A percentile compares a stretch with the other conserved stretches of the same genome.
Conservation (phyloP, 305 asterid genomes). For the Fraxinus angustifolia region DNA sequence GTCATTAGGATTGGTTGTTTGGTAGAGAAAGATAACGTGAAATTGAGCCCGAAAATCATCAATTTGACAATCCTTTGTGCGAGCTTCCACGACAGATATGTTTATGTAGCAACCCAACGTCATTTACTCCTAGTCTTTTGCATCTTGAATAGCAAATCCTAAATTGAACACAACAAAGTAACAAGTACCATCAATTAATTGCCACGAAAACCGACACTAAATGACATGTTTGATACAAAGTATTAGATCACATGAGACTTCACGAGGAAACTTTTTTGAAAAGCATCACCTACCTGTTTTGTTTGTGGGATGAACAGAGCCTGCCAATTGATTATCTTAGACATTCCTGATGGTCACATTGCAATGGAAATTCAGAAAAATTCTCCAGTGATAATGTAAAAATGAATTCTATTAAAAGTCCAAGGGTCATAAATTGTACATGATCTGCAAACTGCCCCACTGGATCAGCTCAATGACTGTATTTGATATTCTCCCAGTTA, state of each 20-base stretch:
- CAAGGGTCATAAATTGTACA: conserved; percentile 21
- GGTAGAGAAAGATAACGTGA: no score
- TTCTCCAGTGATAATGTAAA: not conserved
- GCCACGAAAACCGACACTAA: not conserved
- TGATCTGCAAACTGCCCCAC: conserved; percentile 8
- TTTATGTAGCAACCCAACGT: not conserved
- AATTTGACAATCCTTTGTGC: no score
- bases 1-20: no score
- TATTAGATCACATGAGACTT: not conserved
- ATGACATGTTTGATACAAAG: not conserved
- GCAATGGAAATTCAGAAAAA: not conserved
- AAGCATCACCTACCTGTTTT: conserved; percentile 1
- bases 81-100: no score
- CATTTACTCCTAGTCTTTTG: conserved; percentile 1
- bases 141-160: conserved; percentile 19
- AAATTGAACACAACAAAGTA: not conserved
- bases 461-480: conserved; percentile 17
- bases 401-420: not conserved
- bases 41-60: no score
- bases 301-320: conserved; percentile 18
- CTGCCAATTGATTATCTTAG: conserved; percentile 27
- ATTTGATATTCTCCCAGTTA: conserved; percentile 24
- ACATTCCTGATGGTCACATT: conserved; percentile 12
- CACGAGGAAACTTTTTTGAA: not conserved
- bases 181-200: not conserved